phyloP scores from a whole-genome alignment of 192 early-diverging fungal species.

The Umbelopsis vinacea region DNA sequence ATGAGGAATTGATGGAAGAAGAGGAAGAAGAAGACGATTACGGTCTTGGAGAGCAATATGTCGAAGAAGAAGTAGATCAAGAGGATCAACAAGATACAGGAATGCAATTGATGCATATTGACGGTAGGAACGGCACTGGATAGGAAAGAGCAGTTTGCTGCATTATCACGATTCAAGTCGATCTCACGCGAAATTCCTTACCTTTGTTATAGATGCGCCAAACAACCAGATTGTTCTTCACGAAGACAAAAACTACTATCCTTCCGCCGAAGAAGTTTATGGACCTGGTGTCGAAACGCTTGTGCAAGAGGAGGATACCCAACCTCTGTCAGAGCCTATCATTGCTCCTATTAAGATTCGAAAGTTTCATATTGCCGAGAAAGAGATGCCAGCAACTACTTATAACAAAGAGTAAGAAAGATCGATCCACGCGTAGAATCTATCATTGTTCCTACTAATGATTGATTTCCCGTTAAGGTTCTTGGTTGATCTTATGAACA shows the following conservation, averaged over 20 bases:
- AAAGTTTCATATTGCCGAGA: slow-evolving; percentile 86
- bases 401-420: slow-evolving; percentile 84
- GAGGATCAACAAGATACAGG: slow-evolving; percentile 39
- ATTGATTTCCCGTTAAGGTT: slow-evolving; percentile 50
- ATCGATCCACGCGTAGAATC: neutral
- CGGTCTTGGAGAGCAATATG: slow-evolving; percentile 28
- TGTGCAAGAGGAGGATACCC: slow-evolving; percentile 98
- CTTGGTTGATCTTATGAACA: slow-evolving; percentile 79
- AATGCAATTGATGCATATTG: slow-evolving; percentile 66
- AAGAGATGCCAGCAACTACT: slow-evolving; percentile 80
- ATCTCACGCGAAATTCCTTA: neutral
- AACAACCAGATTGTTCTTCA: slow-evolving; percentile 88
- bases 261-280: slow-evolving; percentile 95
- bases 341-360: slow-evolving; percentile 87
- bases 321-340: slow-evolving; percentile 93
- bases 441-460: neutral
- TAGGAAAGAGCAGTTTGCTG: neutral
- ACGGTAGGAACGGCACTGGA: slow-evolving; percentile 51
- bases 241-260: slow-evolving; percentile 99
- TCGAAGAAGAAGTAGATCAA: slow-evolving; percentile 33
- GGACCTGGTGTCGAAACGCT: slow-evolving; percentile 93
- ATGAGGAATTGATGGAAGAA: slow-evolving; percentile 60
- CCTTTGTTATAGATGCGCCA: slow-evolving; percentile 51
- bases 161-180: neutral
- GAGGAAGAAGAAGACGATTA: slow-evolving; percentile 50